A percentile compares a stretch with the other conserved stretches of the same genome.
Conservation (phyloP, 2,329 filamentous ascomycete genomes). For the Elsinoe necatrix region DNA sequence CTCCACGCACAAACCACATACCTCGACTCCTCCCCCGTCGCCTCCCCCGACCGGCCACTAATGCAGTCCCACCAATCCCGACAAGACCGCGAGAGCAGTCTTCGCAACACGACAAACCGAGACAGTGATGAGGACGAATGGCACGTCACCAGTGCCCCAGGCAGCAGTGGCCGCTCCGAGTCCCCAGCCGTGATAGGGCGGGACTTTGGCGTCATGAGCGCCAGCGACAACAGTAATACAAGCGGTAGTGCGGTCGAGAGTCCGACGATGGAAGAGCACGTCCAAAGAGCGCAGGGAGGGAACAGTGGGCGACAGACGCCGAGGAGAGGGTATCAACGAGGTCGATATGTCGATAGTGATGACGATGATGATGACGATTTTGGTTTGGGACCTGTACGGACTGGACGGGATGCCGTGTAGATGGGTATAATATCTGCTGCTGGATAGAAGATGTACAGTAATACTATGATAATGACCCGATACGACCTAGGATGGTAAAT, state of each 20-base stretch:
- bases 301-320: neutral
- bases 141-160: conserved; percentile 24
- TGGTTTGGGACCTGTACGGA: neutral
- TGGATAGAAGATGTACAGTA: neutral
- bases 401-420: neutral
- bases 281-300: neutral
- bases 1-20: conserved; percentile 16
- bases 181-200: conserved; percentile 3
- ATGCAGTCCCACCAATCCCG: conserved; percentile 11
- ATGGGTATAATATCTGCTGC: too few species aligned
- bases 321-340: conserved; percentile 12
- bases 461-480: conserved; percentile 1
- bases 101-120: neutral
- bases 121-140: conserved; percentile 25
- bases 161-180: conserved; percentile 5
- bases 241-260: conserved; percentile 3
- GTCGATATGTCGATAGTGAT: conserved; percentile 13
- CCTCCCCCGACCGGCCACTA: conserved; percentile 10
- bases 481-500: neutral
- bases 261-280: neutral
- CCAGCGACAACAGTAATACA: conserved; percentile 13
- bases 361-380: conserved; percentile 10
- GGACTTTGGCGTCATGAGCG: conserved; percentile 14
- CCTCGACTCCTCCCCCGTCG: conserved; percentile 16
- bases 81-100: conserved; percentile 4